Percentiles rank a stretch among this genome's conserved stretches.
Evolutionary conservation across 2,329 filamentous ascomycete species (phyloP).

Genomic region (Exophiala dermatitidis): DNA sequence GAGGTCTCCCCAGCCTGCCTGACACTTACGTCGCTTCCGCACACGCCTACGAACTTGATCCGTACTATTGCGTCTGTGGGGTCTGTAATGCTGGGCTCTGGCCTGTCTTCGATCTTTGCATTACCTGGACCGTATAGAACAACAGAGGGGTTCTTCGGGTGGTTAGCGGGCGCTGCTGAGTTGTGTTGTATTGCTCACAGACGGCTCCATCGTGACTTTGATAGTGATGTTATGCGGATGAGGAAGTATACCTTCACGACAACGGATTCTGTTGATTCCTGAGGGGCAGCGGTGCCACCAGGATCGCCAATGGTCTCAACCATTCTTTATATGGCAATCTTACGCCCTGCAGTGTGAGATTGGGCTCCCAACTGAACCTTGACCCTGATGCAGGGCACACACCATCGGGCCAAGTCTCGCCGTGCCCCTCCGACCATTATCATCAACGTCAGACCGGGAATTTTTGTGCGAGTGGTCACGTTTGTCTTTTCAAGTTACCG

Average conservation of each 20-base stretch:
- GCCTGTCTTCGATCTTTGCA: slow-evolving; percentile 35
- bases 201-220: slow-evolving; percentile 1
- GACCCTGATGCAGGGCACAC: background rate
- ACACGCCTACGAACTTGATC: slow-evolving; percentile 42
- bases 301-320: too few species aligned
- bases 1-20: background rate
- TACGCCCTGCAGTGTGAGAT: background rate
- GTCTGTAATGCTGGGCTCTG: slow-evolving; percentile 33
- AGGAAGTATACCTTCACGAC: too few species aligned
- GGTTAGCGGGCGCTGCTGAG: background rate
- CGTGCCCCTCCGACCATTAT: background rate
- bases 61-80: slow-evolving; percentile 38
- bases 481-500: background rate
- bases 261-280: too few species aligned
- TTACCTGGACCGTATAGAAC: slow-evolving; percentile 37
- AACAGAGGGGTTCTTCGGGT: slow-evolving; percentile 36
- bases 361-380: background rate
- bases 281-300: too few species aligned
- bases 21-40: slow-evolving; percentile 35
- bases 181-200: background rate
- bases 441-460: too few species aligned
- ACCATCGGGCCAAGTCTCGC: slow-evolving; percentile 14
- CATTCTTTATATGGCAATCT: too few species aligned
- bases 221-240: background rate
- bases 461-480: background rate